Evolutionary conservation across 75 land plant species (phyloP).

Genomic region (Isoetes taiwanensis): DNA sequence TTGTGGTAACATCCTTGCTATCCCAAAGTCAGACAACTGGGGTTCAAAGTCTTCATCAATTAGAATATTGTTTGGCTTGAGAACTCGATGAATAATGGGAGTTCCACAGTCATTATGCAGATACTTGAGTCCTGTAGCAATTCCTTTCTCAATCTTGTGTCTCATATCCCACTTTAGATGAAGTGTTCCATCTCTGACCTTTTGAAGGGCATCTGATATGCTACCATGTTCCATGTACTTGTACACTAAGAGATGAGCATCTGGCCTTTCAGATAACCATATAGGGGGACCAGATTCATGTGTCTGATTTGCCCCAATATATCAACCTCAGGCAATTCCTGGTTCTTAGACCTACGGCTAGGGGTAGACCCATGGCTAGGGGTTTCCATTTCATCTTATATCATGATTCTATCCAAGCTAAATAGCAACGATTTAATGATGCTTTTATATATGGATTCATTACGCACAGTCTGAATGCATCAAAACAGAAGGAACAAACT

Average conservation of each 20-base stretch:
- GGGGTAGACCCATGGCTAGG: too few relatives aligned
- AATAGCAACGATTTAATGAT: too few relatives aligned
- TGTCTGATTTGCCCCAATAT: slow-evolving; percentile 85
- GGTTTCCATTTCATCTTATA: too few relatives aligned
- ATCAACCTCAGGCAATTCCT: slow-evolving; percentile 66
- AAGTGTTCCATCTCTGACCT: slow-evolving; percentile 25
- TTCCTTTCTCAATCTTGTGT: slow-evolving; percentile 39
- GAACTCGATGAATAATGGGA: slow-evolving; percentile 49
- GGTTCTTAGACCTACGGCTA: too few relatives aligned
- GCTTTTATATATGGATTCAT: too few relatives aligned
- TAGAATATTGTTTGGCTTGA: slow-evolving; percentile 57
- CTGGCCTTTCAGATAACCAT: slow-evolving; percentile 56
- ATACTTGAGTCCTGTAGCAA: slow-evolving; percentile 63
- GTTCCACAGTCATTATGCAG: slow-evolving; percentile 50
- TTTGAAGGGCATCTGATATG: slow-evolving; percentile 35
- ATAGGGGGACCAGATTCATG: slow-evolving; percentile 58
- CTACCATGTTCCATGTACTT: slow-evolving; percentile 91
- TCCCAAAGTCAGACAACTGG: slow-evolving; percentile 58
- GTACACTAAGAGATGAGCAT: slow-evolving; percentile 64
- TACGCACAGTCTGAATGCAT: too few relatives aligned
- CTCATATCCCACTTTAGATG: slow-evolving; percentile 50
- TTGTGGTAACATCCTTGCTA: slow-evolving; percentile 45
- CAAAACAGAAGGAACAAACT: too few relatives aligned
- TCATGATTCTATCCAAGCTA: too few relatives aligned
- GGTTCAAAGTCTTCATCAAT: slow-evolving; percentile 57